A percentile compares a stretch with the other conserved stretches of the same genome.
phyloP scores from a whole-genome alignment of 108 stramenopile species.

The Poteriospumella lacustris region DNA sequence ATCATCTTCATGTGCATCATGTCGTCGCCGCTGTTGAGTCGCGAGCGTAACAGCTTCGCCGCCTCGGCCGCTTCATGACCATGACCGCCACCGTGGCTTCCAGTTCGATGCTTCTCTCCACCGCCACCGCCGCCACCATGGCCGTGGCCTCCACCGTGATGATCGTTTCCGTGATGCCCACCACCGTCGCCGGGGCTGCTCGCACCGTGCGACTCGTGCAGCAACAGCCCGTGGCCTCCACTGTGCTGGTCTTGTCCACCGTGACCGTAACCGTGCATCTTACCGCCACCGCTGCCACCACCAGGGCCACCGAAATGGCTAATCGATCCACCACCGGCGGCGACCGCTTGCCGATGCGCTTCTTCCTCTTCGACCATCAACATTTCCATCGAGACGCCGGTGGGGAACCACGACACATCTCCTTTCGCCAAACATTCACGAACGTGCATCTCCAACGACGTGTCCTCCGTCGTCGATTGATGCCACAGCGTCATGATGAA shows the following conservation, averaged over 20 bases:
- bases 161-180: too few relatives aligned
- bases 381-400: background rate
- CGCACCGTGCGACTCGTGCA: too few relatives aligned
- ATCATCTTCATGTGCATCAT: too few relatives aligned
- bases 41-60: too few relatives aligned
- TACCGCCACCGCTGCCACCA: background rate
- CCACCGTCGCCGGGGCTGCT: background rate
- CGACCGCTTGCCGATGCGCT: background rate
- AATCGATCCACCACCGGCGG: background rate
- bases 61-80: too few relatives aligned
- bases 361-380: background rate
- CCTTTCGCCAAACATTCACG: background rate
- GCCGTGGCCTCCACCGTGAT: background rate
- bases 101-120: too few relatives aligned
- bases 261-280: too few relatives aligned
- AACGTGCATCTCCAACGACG: constrained; percentile 1
- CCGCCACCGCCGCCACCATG: too few relatives aligned
- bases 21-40: too few relatives aligned
- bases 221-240: too few relatives aligned
- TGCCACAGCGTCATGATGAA: constrained; percentile 20
- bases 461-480: background rate
- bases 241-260: too few relatives aligned
- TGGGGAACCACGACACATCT: constrained; percentile 25
- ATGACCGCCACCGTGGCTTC: background rate
- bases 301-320: background rate